phyloP scores from a whole-genome alignment of 1,284 basidiomycete species.

The Puccinia coronata region DNA sequence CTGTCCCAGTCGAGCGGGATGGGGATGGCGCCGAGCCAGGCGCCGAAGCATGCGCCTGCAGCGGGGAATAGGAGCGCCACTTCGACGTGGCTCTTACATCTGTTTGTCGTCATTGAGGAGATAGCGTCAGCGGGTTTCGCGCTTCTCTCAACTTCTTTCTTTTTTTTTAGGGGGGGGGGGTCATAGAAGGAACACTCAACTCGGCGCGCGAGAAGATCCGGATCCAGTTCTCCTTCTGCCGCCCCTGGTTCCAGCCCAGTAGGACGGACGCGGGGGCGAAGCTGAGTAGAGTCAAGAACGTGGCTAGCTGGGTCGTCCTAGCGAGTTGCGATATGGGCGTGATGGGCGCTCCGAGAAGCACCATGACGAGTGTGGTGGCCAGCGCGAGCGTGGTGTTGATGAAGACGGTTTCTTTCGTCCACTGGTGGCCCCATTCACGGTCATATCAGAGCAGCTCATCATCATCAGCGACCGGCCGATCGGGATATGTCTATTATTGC shows the following conservation, averaged over 20 bases:
- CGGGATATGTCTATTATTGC: too few species aligned
- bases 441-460: too few species aligned
- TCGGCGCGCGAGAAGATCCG: slow-evolving; percentile 75
- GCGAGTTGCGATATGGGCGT: slow-evolving; percentile 61
- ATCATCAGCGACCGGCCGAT: too few species aligned
- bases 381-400: slow-evolving; percentile 65
- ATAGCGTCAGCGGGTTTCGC: too few species aligned
- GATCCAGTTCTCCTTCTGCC: slow-evolving; percentile 64
- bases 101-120: neutral
- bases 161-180: neutral
- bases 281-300: neutral
- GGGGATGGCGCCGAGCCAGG: slow-evolving; percentile 76
- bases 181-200: slow-evolving; percentile 64
- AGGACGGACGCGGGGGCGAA: slow-evolving; percentile 71
- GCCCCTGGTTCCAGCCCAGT: slow-evolving; percentile 63
- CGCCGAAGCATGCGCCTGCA: slow-evolving; percentile 71
- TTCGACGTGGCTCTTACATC: slow-evolving; percentile 71
- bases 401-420: slow-evolving; percentile 63
- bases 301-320: slow-evolving; percentile 19
- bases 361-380: slow-evolving; percentile 63
- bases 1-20: slow-evolving; percentile 91
- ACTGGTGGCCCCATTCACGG: slow-evolving; percentile 58
- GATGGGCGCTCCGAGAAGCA: slow-evolving; percentile 72
- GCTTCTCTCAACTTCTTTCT: too few species aligned
- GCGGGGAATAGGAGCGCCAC: slow-evolving; percentile 76